These are phyloP conservation scores for Penicillium ochrochloron DNA, from an alignment of 495 filamentous ascomycete species.

Conservation along the genomic window DNA sequence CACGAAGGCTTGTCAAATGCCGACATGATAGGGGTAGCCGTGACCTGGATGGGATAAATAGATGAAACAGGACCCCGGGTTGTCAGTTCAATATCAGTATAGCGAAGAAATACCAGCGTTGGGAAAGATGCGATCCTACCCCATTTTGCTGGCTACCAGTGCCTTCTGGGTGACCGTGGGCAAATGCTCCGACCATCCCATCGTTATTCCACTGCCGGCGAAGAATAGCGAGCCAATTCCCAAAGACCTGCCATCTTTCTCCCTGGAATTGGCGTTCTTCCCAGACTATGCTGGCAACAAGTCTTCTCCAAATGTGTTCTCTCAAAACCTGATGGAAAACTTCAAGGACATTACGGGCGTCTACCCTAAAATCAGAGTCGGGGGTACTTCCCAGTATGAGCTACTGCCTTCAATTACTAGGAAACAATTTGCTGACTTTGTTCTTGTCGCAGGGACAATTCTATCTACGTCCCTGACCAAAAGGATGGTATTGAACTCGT, in stretches of 20 bases:
- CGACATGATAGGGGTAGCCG: neutral
- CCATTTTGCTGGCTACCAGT: neutral
- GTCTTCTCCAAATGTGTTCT: conserved; percentile 29
- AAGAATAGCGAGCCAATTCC: neutral
- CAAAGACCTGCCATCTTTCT: conserved; percentile 26
- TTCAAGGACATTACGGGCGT: conserved; percentile 23
- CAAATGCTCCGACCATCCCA: neutral
- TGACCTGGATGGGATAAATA: neutral
- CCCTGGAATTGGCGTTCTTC: conserved; percentile 34
- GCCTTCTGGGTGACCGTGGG: neutral
- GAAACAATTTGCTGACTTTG: neutral
- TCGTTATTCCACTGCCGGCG: conserved; percentile 5
- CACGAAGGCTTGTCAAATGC: neutral
- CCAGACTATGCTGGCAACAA: conserved; percentile 34
- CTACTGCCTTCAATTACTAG: neutral
- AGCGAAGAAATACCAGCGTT: neutral
- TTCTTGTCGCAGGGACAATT: conserved; percentile 16
- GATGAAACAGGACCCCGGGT: neutral
- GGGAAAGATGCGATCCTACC: neutral
- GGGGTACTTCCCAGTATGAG: conserved; percentile 33
- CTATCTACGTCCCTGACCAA: conserved; percentile 23
- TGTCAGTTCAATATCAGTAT: neutral
- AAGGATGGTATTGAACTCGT: conserved; percentile 19
- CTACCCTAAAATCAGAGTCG: conserved; percentile 26
- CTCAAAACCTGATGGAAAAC: conserved; percentile 26